Base-by-base conservation (phyloP, 495 filamentous ascomycete species). In the Penicillium tannophilum region DNA sequence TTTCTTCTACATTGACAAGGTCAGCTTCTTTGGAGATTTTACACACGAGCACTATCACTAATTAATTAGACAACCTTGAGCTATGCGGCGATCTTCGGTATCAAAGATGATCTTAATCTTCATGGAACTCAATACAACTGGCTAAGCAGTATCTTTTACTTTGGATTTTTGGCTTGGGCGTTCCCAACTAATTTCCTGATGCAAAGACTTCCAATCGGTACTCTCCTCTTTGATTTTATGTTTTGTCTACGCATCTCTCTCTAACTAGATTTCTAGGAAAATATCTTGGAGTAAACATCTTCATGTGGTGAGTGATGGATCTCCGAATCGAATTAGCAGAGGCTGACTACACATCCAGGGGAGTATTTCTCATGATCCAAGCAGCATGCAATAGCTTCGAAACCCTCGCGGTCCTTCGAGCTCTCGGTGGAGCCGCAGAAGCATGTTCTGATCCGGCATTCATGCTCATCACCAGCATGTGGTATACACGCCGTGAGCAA, bases 271-370 rank as follows among this genome's bases (percentile, higher is more conserved):
- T 10, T 72, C 17, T 36, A 68, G 80, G 77, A 24, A 82, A 82
- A 68, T 88, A 87, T 63, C 72, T 84, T 2, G 81, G 83, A 4
- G 68, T 67, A 10, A 86, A 85, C 52, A 86, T 87, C 50, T 82
- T 87, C 58, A 71, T 83, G 70, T 88, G 84, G 76, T 77, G 59
- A 8, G 72, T 54, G 9, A 1, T n/a, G 11, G 3, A 43, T 9
- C 39, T 19, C n/a, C 23, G 11, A 39, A 11, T 17, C 8, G 30
- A 24, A 35, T 9, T 4, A 16, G 7, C 17, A 36, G 17, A 36
- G 23, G n/a, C 30, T 39, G 17, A 52, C 5, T 10, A 24, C 62
- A 16, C n/a, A 56, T 60, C 24, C 76, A 54, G 76, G 76, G 76
- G 73, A 6, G 51, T 65, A 2, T 72, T 79, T 39, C 72, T 79